These are phyloP conservation scores for Furcasterigmium sp. DNA, from an alignment of 2,329 filamentous ascomycete species.

Conservation along the genomic window DNA sequence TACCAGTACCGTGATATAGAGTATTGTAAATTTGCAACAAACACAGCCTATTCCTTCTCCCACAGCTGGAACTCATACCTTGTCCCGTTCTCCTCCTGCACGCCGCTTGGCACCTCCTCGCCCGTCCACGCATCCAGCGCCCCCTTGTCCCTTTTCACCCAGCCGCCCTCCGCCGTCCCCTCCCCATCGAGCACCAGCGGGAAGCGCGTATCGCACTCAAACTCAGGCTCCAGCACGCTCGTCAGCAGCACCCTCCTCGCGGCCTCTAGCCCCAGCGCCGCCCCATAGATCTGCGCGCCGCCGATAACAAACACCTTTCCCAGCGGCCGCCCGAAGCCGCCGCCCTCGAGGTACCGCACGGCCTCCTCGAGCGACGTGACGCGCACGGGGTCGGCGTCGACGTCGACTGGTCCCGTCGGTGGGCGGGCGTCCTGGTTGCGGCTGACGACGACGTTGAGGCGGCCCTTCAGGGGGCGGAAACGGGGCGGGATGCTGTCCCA, in stretches of 20 bases:
- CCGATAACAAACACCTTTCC: slow-evolving; percentile 80
- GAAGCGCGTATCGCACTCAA: slow-evolving; percentile 69
- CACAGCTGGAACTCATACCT: slow-evolving; percentile 71
- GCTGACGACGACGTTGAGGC: slow-evolving; percentile 79
- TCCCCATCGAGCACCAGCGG: slow-evolving; percentile 48
- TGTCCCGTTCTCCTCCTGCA: slow-evolving; percentile 58
- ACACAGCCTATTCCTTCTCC: slow-evolving; percentile 42
- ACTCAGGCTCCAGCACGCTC: slow-evolving; percentile 56
- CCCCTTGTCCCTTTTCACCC: slow-evolving; percentile 24
- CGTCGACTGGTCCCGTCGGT: slow-evolving; percentile 7
- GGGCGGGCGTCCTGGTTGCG: slow-evolving; percentile 29
- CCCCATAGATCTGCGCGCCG: slow-evolving; percentile 77
- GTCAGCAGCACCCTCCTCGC: slow-evolving; percentile 65
- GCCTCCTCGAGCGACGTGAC: slow-evolving; percentile 55
- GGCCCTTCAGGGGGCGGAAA: slow-evolving; percentile 73
- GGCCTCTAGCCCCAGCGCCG: slow-evolving; percentile 56
- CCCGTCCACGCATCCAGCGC: slow-evolving; percentile 61
- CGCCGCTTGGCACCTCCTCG: slow-evolving; percentile 51
- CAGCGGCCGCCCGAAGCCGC: slow-evolving; percentile 27
- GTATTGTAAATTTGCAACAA: neutral
- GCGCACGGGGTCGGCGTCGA: slow-evolving; percentile 48
- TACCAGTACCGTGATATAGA: slow-evolving; percentile 1
- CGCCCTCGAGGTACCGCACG: slow-evolving; percentile 37
- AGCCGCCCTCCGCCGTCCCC: slow-evolving; percentile 10
- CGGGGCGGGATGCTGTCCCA: slow-evolving; percentile 82